Evolutionary conservation across 805 yeast genomes (phyloP).

Genomic region (Isabelozyma gotoi): DNA sequence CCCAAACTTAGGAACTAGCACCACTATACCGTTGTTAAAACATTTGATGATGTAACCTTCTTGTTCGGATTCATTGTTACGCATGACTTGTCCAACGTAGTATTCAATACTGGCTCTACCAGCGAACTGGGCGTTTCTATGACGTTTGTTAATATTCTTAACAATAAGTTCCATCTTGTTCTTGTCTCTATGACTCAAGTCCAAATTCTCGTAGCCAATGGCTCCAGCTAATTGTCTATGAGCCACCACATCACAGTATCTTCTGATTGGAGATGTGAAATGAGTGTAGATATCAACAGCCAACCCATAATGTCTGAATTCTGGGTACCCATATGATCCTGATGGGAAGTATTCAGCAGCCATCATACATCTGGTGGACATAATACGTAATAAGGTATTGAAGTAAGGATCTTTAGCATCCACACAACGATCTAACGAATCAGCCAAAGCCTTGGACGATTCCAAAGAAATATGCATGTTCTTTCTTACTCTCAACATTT

Average conservation of each 20-base stretch:
- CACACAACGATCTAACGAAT: constrained; percentile 83
- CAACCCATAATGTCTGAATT: constrained; percentile 93
- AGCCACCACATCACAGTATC: constrained; percentile 97
- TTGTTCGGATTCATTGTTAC: constrained; percentile 72
- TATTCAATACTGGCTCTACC: constrained; percentile 98
- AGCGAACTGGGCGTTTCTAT: constrained; percentile 97
- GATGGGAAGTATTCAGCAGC: constrained; percentile 97
- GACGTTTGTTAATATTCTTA: constrained; percentile 87
- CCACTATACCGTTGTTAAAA: constrained; percentile 92
- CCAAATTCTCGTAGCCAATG: constrained; percentile 85
- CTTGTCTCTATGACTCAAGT: constrained; percentile 82
- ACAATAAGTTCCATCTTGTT: constrained; percentile 85
- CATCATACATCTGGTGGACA: constrained; percentile 99
- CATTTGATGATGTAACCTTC: constrained; percentile 92
- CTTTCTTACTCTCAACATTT: constrained; percentile 81
- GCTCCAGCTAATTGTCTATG: constrained; percentile 99
- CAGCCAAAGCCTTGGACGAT: constrained; percentile 88
- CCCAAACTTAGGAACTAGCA: constrained; percentile 92
- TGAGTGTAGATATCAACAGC: constrained; percentile 98
- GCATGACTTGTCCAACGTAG: constrained; percentile 97
- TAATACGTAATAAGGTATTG: constrained; percentile 88
- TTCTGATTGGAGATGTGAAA: constrained; percentile 96
- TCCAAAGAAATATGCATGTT: constrained; percentile 75
- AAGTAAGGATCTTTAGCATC: constrained; percentile 86
- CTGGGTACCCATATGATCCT: constrained; percentile 86